Conservation (phyloP, 306 rosid species). For the Fragaria nilgerrensis region DNA sequence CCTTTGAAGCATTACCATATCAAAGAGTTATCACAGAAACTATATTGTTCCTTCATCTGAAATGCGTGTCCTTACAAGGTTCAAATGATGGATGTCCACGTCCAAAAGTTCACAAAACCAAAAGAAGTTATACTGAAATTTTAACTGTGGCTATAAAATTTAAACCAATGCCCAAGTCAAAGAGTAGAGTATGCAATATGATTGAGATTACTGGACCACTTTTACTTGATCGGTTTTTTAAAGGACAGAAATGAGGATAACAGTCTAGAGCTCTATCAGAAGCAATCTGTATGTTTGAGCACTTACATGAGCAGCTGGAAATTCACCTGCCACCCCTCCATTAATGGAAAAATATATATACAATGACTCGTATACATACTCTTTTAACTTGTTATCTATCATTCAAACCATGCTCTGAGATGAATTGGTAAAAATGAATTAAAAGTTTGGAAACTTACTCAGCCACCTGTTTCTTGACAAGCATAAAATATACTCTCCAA, state of each 20-base stretch:
- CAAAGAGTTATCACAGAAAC: background rate
- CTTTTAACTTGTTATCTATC: background rate
- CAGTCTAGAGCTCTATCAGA: background rate
- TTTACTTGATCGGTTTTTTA: background rate
- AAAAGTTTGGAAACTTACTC: constrained; percentile 56
- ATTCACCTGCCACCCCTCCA: background rate
- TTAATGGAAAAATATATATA: too few relatives aligned
- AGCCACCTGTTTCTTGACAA: constrained; percentile 61
- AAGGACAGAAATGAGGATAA: background rate
- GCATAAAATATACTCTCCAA: constrained; percentile 82
- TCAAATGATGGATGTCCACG: background rate
- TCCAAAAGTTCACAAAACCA: background rate
- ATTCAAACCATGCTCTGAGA: background rate
- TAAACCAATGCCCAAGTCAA: background rate
- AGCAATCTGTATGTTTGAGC: background rate
- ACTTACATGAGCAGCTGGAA: background rate
- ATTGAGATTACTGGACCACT: background rate
- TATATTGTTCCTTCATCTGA: background rate
- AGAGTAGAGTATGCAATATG: background rate
- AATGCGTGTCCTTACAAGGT: background rate
- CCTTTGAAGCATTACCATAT: background rate
- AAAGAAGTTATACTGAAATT: background rate
- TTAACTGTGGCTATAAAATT: background rate
- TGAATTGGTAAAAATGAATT: background rate
- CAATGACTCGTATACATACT: background rate